These are phyloP conservation scores for Laburnicola sp. DNA, from an alignment of 2,329 filamentous ascomycete genomes.

Conservation along the genomic window DNA sequence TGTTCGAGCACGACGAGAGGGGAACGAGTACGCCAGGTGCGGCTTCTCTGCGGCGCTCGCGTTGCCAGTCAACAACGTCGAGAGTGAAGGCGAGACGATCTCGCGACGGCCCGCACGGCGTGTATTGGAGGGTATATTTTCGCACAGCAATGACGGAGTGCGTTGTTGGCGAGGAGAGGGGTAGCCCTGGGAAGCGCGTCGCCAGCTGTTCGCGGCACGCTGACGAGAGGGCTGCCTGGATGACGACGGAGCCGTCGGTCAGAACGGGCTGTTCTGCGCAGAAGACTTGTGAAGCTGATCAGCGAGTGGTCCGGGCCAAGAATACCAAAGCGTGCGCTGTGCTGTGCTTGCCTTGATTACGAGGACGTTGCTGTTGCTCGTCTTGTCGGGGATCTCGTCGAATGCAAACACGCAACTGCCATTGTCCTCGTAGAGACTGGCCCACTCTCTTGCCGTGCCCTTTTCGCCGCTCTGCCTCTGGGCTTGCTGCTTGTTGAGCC, in stretches of 20 bases:
- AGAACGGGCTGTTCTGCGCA: slow-evolving; percentile 23
- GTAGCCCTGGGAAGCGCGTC: slow-evolving; percentile 1
- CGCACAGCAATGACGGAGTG: slow-evolving; percentile 22
- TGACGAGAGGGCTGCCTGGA: slow-evolving; percentile 22
- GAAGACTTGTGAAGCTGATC: not conserved
- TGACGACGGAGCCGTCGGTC: slow-evolving; percentile 32
- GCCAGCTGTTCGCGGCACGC: slow-evolving; percentile 16
- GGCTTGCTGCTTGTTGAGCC: slow-evolving; percentile 23
- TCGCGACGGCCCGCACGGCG: slow-evolving; percentile 31
- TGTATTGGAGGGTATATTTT: slow-evolving; percentile 29
- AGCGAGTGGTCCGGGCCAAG: not conserved
- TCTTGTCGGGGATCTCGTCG: slow-evolving; percentile 10
- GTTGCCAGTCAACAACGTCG: slow-evolving; percentile 22
- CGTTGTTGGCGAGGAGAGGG: not conserved
- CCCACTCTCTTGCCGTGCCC: slow-evolving; percentile 19
- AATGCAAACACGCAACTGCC: slow-evolving; percentile 39
- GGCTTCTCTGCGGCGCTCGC: not conserved
- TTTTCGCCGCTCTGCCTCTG: slow-evolving; percentile 11
- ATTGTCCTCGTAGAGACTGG: slow-evolving; percentile 38
- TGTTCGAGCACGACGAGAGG: slow-evolving; percentile 13
- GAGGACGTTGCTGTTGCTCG: slow-evolving; percentile 18
- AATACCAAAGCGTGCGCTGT: too few relatives aligned
- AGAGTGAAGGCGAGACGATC: slow-evolving; percentile 27
- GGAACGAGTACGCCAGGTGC: not conserved
- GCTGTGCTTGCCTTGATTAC: slow-evolving; percentile 27